Percentiles rank a stretch among this genome's conserved stretches.
Conservation (phyloP, 139 green algal genomes). For the Coelastrella sp. region DNA sequence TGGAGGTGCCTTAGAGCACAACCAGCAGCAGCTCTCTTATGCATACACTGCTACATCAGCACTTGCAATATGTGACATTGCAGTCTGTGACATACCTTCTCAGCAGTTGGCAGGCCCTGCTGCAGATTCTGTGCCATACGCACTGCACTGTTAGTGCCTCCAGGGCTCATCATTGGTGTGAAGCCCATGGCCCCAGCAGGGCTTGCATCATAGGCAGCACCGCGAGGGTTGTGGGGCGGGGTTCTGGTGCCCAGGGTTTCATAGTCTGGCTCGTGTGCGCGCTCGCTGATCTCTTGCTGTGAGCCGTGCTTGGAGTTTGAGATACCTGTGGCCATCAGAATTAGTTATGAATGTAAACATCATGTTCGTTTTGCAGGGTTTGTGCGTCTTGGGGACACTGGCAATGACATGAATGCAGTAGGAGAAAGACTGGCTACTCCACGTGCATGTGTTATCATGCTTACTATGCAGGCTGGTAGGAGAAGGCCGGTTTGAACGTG, state of each 20-base stretch:
- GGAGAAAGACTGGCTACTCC: not conserved
- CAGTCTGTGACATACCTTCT: not conserved
- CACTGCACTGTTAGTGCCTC: not conserved
- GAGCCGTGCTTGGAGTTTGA: constrained; percentile 15
- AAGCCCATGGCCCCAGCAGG: not conserved
- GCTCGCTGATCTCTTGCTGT: constrained; percentile 18
- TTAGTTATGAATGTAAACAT: not conserved
- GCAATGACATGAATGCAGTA: not conserved
- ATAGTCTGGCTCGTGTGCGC: not conserved
- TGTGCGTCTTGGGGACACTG: not conserved
- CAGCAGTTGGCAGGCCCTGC: constrained; percentile 12
- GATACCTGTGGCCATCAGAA: not conserved
- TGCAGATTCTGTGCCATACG: not conserved
- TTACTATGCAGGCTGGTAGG: too few species aligned
- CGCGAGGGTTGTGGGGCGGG: constrained; percentile 8
- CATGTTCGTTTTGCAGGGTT: not conserved
- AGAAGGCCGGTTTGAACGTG: too few species aligned
- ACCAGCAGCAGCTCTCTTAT: too few species aligned
- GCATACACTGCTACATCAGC: too few species aligned
- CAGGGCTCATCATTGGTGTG: not conserved
- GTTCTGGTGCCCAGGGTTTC: not conserved
- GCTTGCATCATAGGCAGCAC: not conserved
- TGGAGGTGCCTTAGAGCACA: too few species aligned
- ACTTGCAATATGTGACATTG: not conserved
- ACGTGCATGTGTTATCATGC: too few species aligned